Evolutionary conservation across 345 rosid species (phyloP), one percentile per base, ranked within the genome.

Genomic region (Nephelium lappaceum): DNA sequence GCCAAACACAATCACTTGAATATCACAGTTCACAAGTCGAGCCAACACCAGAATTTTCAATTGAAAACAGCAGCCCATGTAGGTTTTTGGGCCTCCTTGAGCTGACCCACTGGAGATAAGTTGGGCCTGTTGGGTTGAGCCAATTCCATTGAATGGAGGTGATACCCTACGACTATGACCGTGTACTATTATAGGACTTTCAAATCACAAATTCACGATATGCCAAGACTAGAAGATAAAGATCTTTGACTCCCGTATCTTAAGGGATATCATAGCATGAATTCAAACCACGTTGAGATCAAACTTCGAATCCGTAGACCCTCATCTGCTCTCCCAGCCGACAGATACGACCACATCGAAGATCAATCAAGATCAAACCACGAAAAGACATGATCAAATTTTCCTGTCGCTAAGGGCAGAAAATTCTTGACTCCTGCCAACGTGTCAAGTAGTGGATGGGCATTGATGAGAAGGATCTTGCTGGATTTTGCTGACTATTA

Each of bases 301-400:
- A 23, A 60, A 60, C 51, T 31, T 27, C 3, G 36, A 31, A 31
- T 31, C 36, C 2, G 3, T 31, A 31, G 36, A 31, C 36, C 36
- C 2, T 1, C 2, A 31, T 31, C 36, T 31, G 36, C 36, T 31
- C 36, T 15, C 71, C 11, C 31, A n/a, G 67, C 78, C 78, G 69
- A 21, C 78, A 38, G 51, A 66, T 57, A 43, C n/a, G 75, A n/a
- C 45, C 8, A n/a, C 75, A 6, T 18, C 1, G 19, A 0, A 2
- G 53, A 27, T 70, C 53, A 45, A 42, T 47, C 69, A 31, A 25
- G 23, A n/a, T n/a, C n/a, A 58, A 36, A 5, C 10, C 6, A 4
- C 11, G 79, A 75, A 36, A 70, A 62, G 82, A 80, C 76, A 38
- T 23, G 4, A 5, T 38, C 75, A 51, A 75, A 75, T 51, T 62